These are phyloP conservation scores for Cladosporium sp. DNA, from an alignment of 2,329 filamentous ascomycete genomes.

Conservation along the genomic window DNA sequence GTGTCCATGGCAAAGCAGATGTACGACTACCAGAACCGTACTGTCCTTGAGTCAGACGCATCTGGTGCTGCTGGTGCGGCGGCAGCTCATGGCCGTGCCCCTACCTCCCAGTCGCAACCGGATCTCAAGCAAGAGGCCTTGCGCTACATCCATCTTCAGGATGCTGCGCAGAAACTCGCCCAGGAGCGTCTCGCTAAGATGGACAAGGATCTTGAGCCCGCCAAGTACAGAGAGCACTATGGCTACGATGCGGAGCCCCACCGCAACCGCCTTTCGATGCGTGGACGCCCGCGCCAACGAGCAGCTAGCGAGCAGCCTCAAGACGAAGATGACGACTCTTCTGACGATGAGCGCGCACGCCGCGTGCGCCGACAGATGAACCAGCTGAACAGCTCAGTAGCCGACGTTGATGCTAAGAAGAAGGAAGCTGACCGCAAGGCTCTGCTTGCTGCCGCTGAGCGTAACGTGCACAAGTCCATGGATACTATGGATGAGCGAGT, in stretches of 20 bases:
- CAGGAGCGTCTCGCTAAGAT: slow-evolving; percentile 78
- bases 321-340: slow-evolving; percentile 30
- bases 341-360: slow-evolving; percentile 65
- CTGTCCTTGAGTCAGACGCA: slow-evolving; percentile 18
- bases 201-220: slow-evolving; percentile 61
- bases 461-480: slow-evolving; percentile 77
- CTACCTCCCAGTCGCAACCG: slow-evolving; percentile 30
- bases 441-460: slow-evolving; percentile 73
- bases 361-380: slow-evolving; percentile 77
- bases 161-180: slow-evolving; percentile 80
- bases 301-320: slow-evolving; percentile 60
- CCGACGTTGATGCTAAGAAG: slow-evolving; percentile 68
- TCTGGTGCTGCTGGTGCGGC: slow-evolving; percentile 21
- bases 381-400: slow-evolving; percentile 64
- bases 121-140: slow-evolving; percentile 52
- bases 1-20: slow-evolving; percentile 86
- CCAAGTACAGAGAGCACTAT: slow-evolving; percentile 73
- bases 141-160: slow-evolving; percentile 65
- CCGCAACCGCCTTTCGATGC: slow-evolving; percentile 48
- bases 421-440: slow-evolving; percentile 69
- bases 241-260: slow-evolving; percentile 52
- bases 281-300: slow-evolving; percentile 55
- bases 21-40: slow-evolving; percentile 60
- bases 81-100: slow-evolving; percentile 28
- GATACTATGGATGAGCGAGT: slow-evolving; percentile 79